Evolutionary conservation across 2,329 filamentous ascomycete genomes (phyloP).

Genomic region (Epichloe amarillans): DNA sequence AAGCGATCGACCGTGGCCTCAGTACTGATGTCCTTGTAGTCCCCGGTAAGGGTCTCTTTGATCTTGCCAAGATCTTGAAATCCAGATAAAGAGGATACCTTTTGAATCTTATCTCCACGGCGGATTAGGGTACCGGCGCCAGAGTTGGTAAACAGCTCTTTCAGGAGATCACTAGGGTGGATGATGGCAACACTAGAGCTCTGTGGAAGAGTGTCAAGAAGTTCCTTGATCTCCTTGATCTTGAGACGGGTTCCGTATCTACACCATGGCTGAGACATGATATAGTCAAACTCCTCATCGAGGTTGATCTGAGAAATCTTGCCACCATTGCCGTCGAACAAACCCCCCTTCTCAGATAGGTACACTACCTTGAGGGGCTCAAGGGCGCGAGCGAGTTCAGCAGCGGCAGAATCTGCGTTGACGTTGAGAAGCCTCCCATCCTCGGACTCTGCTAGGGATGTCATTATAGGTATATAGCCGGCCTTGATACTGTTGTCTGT

Average conservation of each 20-base stretch:
- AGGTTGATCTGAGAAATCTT: constrained; percentile 97
- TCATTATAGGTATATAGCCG: constrained; percentile 84
- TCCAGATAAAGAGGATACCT: constrained; percentile 55
- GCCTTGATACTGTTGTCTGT: constrained; percentile 48
- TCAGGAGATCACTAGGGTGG: constrained; percentile 87
- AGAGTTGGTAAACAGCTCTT: constrained; percentile 92
- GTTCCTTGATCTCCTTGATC: constrained; percentile 94
- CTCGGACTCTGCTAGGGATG: constrained; percentile 86
- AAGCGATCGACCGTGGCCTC: constrained; percentile 78
- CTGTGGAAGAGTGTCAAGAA: constrained; percentile 75
- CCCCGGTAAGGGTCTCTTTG: constrained; percentile 69
- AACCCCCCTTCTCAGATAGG: constrained; percentile 95
- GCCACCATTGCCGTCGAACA: constrained; percentile 85
- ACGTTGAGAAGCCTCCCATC: constrained; percentile 93
- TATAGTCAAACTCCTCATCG: constrained; percentile 85
- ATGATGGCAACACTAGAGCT: constrained; percentile 96
- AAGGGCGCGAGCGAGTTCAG: constrained; percentile 76
- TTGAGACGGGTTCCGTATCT: constrained; percentile 89
- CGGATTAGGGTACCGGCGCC: constrained; percentile 88
- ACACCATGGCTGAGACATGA: constrained; percentile 93
- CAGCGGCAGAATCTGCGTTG: constrained; percentile 92
- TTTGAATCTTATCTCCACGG: constrained; percentile 78
- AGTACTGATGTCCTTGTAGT: constrained; percentile 70
- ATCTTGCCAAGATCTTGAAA: constrained; percentile 66
- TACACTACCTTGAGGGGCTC: constrained; percentile 97